Evolutionary conservation across 1,284 basidiomycete species (phyloP).

Genomic region (Ganoderma meredithae): DNA sequence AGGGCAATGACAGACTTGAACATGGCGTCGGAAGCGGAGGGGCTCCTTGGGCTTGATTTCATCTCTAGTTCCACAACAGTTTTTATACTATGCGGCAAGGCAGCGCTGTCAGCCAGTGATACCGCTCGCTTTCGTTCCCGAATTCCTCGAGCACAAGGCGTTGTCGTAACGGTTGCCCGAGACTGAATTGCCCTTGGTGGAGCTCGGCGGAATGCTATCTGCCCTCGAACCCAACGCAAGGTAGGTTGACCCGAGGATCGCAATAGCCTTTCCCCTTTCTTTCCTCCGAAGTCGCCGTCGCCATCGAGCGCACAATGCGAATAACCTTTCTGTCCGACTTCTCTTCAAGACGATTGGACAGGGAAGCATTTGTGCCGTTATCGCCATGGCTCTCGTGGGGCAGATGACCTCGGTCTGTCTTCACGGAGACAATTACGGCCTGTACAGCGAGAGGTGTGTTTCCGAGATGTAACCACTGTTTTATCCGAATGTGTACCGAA

Average conservation of each 20-base stretch:
- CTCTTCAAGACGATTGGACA: not conserved
- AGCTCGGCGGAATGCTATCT: not conserved
- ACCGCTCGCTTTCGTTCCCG: not conserved
- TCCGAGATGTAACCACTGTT: conserved; percentile 29
- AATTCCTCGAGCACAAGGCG: not conserved
- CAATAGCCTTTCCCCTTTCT: not conserved
- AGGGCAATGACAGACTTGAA: conserved; percentile 29
- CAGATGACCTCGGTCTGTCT: not conserved
- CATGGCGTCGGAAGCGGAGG: conserved; percentile 22
- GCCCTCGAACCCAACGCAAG: not conserved
- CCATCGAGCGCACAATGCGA: conserved; percentile 3
- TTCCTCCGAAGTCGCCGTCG: conserved; percentile 6
- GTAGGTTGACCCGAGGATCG: not conserved
- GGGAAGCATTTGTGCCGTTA: not conserved
- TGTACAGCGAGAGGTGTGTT: not conserved
- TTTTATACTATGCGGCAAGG: conserved; percentile 20
- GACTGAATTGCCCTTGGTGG: not conserved
- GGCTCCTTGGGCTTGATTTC: conserved; percentile 14
- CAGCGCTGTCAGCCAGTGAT: not conserved
- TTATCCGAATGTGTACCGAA: conserved; percentile 34
- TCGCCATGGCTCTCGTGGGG: not conserved
- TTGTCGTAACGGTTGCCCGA: not conserved
- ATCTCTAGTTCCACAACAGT: not conserved
- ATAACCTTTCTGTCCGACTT: not conserved
- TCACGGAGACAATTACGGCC: not conserved